Evolutionary conservation across 139 green algal species (phyloP).

Genomic region (Coccomyxa sp.): DNA sequence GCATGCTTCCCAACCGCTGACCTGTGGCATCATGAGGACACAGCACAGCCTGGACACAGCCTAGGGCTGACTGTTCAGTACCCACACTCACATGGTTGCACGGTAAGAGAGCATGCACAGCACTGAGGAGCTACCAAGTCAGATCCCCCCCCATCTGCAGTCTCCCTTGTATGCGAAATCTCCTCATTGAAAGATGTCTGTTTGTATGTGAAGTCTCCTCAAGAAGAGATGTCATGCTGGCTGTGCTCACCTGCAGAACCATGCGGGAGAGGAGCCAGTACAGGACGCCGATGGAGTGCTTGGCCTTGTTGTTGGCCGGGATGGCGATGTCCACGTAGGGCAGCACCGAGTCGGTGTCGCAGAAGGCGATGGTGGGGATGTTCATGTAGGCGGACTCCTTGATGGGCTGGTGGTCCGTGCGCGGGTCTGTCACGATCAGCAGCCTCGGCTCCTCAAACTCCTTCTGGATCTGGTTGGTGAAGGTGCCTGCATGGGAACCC

Average conservation of each 20-base stretch:
- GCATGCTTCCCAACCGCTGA: no score
- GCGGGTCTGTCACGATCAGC: slow-evolving; percentile 93
- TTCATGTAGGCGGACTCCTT: slow-evolving; percentile 97
- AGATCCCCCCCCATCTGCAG: no score
- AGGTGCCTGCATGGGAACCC: slow-evolving; percentile 87
- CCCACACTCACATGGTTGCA: no score
- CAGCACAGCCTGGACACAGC: no score
- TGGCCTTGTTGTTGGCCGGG: slow-evolving; percentile 99
- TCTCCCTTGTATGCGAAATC: no score
- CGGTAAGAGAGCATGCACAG: no score
- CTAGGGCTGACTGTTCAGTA: no score
- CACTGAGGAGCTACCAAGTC: no score
- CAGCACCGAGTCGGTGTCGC: slow-evolving; percentile 96
- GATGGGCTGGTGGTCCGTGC: slow-evolving; percentile 95
- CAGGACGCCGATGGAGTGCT: slow-evolving; percentile 93
- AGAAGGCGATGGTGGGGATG: slow-evolving; percentile 99
- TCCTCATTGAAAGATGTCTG: no score
- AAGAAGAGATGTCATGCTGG: background rate
- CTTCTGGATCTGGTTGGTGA: slow-evolving; percentile 99
- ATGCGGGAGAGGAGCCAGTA: slow-evolving; percentile 97
- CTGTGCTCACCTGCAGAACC: slow-evolving; percentile 86
- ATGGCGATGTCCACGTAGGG: slow-evolving; percentile 96
- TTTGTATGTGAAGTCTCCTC: no score
- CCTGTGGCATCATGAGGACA: no score
- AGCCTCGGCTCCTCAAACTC: slow-evolving; percentile 96